A percentile compares a stretch with the other conserved stretches of the same genome.
Evolutionary conservation across 345 rosid species (phyloP).

Genomic region (Syzygium jambos): DNA sequence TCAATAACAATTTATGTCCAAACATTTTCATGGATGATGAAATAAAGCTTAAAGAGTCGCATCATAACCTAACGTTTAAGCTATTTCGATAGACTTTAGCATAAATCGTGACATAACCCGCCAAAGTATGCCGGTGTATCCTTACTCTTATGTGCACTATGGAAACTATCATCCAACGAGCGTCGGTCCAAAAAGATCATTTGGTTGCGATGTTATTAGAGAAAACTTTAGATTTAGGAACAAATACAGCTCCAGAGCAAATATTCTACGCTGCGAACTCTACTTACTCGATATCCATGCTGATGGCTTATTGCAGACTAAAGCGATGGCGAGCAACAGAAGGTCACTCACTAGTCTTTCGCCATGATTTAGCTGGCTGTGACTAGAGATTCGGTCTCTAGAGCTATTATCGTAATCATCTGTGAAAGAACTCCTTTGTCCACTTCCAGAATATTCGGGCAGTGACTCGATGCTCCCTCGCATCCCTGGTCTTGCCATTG

Average conservation of each 20-base stretch:
- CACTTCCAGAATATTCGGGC: not conserved
- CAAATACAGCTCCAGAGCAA: not conserved
- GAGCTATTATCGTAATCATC: not conserved
- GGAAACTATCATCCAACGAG: not conserved
- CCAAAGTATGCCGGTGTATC: not conserved
- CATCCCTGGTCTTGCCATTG: not conserved
- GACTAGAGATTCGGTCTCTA: not conserved
- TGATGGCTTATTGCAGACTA: not conserved
- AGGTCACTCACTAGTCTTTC: not conserved
- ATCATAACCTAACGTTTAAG: not conserved
- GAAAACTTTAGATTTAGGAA: not conserved
- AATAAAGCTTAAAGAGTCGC: not conserved
- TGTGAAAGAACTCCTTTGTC: not conserved
- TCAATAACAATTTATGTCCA: too few species aligned
- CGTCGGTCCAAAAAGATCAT: not conserved
- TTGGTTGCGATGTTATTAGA: not conserved
- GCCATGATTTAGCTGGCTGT: not conserved
- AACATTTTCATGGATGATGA: too few species aligned
- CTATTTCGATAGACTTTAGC: not conserved
- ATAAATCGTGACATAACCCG: not conserved
- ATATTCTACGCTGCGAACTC: not conserved
- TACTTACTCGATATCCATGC: not conserved
- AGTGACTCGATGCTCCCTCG: not conserved
- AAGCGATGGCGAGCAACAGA: not conserved
- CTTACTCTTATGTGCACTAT: not conserved